Percentiles rank a stretch among this genome's conserved stretches.
Evolutionary conservation across 768 basidiomycete species (phyloP).

Genomic region (Boletus insuetus): DNA sequence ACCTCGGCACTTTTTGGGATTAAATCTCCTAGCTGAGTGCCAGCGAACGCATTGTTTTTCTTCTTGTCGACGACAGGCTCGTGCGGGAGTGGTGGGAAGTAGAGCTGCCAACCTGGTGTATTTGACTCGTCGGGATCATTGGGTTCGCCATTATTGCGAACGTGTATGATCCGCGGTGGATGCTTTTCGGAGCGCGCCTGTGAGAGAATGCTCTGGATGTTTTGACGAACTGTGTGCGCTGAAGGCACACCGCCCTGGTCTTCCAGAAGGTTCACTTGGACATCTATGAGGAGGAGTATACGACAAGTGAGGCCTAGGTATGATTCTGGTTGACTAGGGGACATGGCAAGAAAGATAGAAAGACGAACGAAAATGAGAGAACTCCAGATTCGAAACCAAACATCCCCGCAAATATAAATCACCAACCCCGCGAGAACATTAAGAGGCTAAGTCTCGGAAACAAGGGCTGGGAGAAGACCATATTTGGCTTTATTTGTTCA

Average conservation of each 20-base stretch:
- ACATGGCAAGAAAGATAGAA: conserved; percentile 14
- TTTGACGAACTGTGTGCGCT: conserved; percentile 39
- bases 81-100: conserved; percentile 46
- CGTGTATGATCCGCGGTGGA: conserved; percentile 60
- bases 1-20: conserved; percentile 57
- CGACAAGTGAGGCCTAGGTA: conserved; percentile 26
- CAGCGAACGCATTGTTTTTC: conserved; percentile 69
- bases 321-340: conserved; percentile 17
- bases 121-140: conserved; percentile 60
- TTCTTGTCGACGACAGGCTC: conserved; percentile 63
- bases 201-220: conserved; percentile 49
- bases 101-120: conserved; percentile 60
- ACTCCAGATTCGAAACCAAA: not conserved
- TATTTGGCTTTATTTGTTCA: conserved; percentile 11
- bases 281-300: conserved; percentile 59
- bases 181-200: conserved; percentile 47
- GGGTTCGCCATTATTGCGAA: conserved; percentile 61
- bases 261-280: conserved; percentile 50
- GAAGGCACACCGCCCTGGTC: conserved; percentile 54
- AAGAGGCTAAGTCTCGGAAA: not conserved
- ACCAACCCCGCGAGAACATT: not conserved
- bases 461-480: not conserved
- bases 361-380: not conserved
- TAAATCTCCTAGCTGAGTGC: conserved; percentile 50
- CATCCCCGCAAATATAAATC: conserved; percentile 14